A percentile compares a stretch with the other conserved stretches of the same genome.
Conservation (phyloP, 2,329 filamentous ascomycete species). For the Byssothecium circinans region DNA sequence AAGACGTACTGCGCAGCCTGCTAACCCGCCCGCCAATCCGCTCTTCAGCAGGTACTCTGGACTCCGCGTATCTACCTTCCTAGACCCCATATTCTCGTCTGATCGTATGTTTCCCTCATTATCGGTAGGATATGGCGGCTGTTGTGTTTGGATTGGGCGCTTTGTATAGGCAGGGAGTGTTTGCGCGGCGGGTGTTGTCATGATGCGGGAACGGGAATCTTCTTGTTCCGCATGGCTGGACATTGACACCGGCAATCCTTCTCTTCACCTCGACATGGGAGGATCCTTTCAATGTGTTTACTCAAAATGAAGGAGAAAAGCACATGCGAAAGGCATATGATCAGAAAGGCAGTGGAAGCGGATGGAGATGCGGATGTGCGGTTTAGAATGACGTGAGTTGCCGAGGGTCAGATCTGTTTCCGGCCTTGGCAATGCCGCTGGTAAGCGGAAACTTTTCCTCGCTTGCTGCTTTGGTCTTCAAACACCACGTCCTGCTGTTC, state of each 20-base stretch:
- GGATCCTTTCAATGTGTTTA: neutral
- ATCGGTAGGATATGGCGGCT: slow-evolving; percentile 54
- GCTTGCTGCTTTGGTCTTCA: neutral
- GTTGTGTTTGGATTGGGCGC: slow-evolving; percentile 27
- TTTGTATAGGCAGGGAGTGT: slow-evolving; percentile 19
- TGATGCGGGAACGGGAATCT: slow-evolving; percentile 42
- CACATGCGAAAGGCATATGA: slow-evolving; percentile 7
- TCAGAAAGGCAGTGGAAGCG: slow-evolving; percentile 4
- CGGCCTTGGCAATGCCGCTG: slow-evolving; percentile 15
- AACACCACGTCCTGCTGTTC: slow-evolving; percentile 1
- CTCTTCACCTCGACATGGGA: slow-evolving; percentile 29
- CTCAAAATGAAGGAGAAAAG: too few relatives aligned
- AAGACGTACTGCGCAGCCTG: slow-evolving; percentile 79
- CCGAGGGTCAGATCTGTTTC: slow-evolving; percentile 12
- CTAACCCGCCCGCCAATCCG: slow-evolving; percentile 83
- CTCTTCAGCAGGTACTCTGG: slow-evolving; percentile 82
- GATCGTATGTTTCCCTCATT: slow-evolving; percentile 53
- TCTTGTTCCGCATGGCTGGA: slow-evolving; percentile 39
- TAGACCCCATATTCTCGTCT: slow-evolving; percentile 21
- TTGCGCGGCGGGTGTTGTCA: slow-evolving; percentile 35
- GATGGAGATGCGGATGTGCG: slow-evolving; percentile 4
- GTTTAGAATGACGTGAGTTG: slow-evolving; percentile 16
- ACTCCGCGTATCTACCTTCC: slow-evolving; percentile 68
- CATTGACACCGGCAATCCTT: slow-evolving; percentile 42
- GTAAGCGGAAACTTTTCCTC: slow-evolving; percentile 11